Percentiles rank a stretch among this genome's conserved stretches.
These are phyloP conservation scores for Phytopythium vexans DNA, from an alignment of 352 stramenopile genomes.

Conservation along the genomic window DNA sequence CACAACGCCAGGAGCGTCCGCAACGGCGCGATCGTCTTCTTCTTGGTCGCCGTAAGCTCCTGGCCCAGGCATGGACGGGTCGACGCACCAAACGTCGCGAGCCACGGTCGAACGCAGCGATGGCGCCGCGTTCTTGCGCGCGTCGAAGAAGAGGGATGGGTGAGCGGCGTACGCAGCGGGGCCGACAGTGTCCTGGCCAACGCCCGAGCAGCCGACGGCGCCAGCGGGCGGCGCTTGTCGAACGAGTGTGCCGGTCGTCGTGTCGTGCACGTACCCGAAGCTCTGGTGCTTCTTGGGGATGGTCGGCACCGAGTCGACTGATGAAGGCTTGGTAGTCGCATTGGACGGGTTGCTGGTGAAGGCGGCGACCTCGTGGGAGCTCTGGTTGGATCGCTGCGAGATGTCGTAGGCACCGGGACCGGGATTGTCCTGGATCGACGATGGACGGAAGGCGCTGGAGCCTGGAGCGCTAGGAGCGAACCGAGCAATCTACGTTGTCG, in stretches of 20 bases:
- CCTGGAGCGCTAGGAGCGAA: constrained; percentile 71
- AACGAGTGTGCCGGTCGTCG: constrained; percentile 30
- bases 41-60: constrained; percentile 47
- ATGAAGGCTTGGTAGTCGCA: too few relatives aligned
- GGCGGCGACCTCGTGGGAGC: constrained; percentile 15
- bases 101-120: constrained; percentile 70
- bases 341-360: neutral
- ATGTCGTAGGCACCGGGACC: constrained; percentile 52
- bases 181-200: constrained; percentile 70
- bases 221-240: constrained; percentile 33
- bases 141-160: constrained; percentile 47
- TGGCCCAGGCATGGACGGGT: constrained; percentile 58
- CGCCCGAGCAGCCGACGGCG: constrained; percentile 53
- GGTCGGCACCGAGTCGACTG: constrained; percentile 26
- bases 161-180: constrained; percentile 64
- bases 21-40: neutral
- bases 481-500: constrained; percentile 42
- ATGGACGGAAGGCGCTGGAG: constrained; percentile 62
- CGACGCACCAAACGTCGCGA: constrained; percentile 72
- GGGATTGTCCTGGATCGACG: constrained; percentile 71
- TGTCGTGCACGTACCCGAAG: constrained; percentile 58
- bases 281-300: constrained; percentile 75
- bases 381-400: constrained; percentile 20
- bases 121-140: constrained; percentile 58
- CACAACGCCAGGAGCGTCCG: constrained; percentile 1